A percentile compares a stretch with the other conserved stretches of the same genome.
These are phyloP conservation scores for Fusarium pseudonygamai DNA, from an alignment of 2,329 filamentous ascomycete species.

Conservation along the genomic window DNA sequence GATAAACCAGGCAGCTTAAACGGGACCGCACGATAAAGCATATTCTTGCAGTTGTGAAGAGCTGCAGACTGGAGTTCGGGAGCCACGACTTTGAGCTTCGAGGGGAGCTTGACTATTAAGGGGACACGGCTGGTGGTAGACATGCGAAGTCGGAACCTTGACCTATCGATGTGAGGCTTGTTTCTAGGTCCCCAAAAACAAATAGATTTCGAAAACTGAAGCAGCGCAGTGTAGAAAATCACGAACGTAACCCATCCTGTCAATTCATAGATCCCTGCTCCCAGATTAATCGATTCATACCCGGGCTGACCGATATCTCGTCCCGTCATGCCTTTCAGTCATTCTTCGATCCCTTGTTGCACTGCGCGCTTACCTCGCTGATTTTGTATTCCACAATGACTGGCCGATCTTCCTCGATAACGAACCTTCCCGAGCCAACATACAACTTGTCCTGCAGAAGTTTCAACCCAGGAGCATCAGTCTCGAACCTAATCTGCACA, in stretches of 20 bases:
- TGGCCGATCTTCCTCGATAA: constrained; percentile 47
- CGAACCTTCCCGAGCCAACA: constrained; percentile 54
- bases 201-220: constrained; percentile 36
- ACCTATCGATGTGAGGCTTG: constrained; percentile 29
- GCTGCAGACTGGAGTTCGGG: constrained; percentile 39
- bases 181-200: constrained; percentile 25
- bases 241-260: neutral
- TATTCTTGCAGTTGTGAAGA: constrained; percentile 35
- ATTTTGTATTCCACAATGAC: constrained; percentile 55
- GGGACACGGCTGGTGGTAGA: constrained; percentile 12
- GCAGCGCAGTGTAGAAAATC: neutral
- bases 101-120: constrained; percentile 25
- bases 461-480: constrained; percentile 48
- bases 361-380: constrained; percentile 49
- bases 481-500: constrained; percentile 52
- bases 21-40: constrained; percentile 15
- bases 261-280: neutral
- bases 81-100: constrained; percentile 22
- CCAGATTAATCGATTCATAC: neutral
- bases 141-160: constrained; percentile 12
- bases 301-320: neutral
- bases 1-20: constrained; percentile 9
- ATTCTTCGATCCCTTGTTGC: constrained; percentile 15
- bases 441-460: constrained; percentile 52
- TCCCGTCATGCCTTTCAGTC: constrained; percentile 1